Base-by-base conservation (phyloP, 2,329 filamentous ascomycete species). In the Colletotrichum somersetense region DNA sequence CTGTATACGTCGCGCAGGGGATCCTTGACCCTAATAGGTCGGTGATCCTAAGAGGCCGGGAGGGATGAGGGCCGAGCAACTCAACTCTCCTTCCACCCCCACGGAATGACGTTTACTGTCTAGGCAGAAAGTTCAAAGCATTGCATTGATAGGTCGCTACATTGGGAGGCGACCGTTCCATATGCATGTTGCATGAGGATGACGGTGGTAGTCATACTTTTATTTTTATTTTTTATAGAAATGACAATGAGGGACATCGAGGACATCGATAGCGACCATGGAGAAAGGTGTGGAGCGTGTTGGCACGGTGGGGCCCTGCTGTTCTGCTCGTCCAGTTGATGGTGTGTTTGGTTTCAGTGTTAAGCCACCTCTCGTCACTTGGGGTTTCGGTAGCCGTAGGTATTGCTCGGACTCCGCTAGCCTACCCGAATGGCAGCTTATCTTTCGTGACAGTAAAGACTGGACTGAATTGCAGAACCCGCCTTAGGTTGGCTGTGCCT, bases 31-130 rank as follows among this genome's bases (percentile, higher is more conserved):
- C 20, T 26, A 3, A 26, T 26, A 26, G 26, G 26, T 3, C 26
- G 26, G 26, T 26, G 26, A 6, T 2, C 7, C 3, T 10, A 48
- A n/a, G 44, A 46, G 10, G 20, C 5, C 8, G n/a, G 38, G n/a
- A 12, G 56, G 23, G 38, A 26, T 14, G n/a, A 35, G 26, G 35
- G 33, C 14, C 56, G 18, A 10, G n/a, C 55, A 33, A 40, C 18
- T 23, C 14, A 33, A 40, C 18, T 23, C 14, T 7, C n/a, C 55
- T 23, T 26, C 6, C 6, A 16, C 55, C 55, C 55, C 56, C 56
- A 58, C 38, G 35, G n/a, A 58, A 58, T 58, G 59, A 65, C 40
- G 58, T 61, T 48, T 14, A 33, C 56, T 58, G n/a, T n/a, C 7
- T 58, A 58, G 35, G 40, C 40, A 61, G 7, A 35, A 42, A 20